Base-by-base conservation (phyloP, 2,329 filamentous ascomycete genomes). In the Calonectria naviculata region DNA sequence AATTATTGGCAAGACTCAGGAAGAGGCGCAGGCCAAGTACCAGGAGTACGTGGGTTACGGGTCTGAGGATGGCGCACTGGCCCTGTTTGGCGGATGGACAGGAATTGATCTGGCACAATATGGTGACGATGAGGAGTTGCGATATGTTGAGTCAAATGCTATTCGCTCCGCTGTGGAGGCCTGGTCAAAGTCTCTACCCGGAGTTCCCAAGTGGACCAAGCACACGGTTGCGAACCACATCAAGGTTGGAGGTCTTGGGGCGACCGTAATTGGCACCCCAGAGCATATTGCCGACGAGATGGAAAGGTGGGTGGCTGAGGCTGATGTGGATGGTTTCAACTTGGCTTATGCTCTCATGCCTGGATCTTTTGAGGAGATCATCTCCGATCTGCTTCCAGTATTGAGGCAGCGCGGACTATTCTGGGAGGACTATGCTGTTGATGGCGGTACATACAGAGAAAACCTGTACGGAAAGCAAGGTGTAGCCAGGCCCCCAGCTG, bases 31-130 rank as follows among this genome's bases (percentile, higher is more conserved):
- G 17, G 76, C 74, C 4, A 83, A 80, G 70, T 90, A 90, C 69
- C 76, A 84, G 3, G 87, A 91, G 26, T 88, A 88, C 56, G 82
- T 88, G 1, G 85, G 85, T 58, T 87, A 91, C 74, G 91, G 89
- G 0, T 88, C 88, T 2, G 85, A 88, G 47, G 91, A 92, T 68
- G 91, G 91, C 5, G 91, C 90, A 0, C 78, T 93, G 60, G 90
- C 91, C 0, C 80, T 93, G 3, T 93, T 93, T 73, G 90, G 91
- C 3, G 91, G 91, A 0, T 93, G 90, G 90, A 92, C 91, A 0
- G 91, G 91, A 0, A 91, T 92, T 56, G 89, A 93, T 78, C 82
- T 93, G 28, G 84, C 86, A 8, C 83, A 87, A 49, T 93, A 92
- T 73, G 87, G 83, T 0, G 90, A 93, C 29, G 90, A 93, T 47